Evolutionary conservation across 495 filamentous ascomycete species (phyloP).

Genomic region (Penicillium psychrofluorescens): DNA sequence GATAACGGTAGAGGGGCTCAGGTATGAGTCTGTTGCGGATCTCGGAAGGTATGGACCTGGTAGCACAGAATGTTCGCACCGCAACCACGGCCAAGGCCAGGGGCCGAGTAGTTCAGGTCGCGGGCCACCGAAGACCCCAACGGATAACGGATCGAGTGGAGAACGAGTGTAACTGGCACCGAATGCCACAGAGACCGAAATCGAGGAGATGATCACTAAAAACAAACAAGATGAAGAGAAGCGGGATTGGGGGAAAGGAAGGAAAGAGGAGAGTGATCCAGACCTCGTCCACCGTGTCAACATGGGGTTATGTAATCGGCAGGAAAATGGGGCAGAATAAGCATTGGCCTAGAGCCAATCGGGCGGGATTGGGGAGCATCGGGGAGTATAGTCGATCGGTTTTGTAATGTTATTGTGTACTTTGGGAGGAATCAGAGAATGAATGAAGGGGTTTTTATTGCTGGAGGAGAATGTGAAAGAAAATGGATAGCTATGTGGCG

Average conservation of each 20-base stretch:
- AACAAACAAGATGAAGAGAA: background rate
- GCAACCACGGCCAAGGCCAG: slow-evolving; percentile 2
- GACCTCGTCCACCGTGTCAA: no score
- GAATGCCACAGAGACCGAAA: slow-evolving; percentile 36
- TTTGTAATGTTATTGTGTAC: no score
- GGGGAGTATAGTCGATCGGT: no score
- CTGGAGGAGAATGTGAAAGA: no score
- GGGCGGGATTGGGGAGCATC: no score
- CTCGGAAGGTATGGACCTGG: background rate
- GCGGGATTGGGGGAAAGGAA: background rate
- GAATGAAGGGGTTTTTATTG: no score
- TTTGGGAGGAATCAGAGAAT: no score
- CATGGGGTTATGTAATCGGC: no score
- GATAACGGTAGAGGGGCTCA: background rate
- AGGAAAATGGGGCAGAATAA: no score
- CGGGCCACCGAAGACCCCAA: background rate
- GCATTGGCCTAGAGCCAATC: no score
- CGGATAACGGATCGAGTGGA: background rate
- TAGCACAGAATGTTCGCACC: background rate
- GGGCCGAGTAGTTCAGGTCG: background rate
- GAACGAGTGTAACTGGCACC: slow-evolving; percentile 57
- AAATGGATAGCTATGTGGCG: no score
- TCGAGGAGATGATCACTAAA: slow-evolving; percentile 1
- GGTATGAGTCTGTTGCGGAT: background rate
- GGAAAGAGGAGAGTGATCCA: no score